These are phyloP conservation scores for Podochytrium sp. DNA, from an alignment of 192 early-diverging fungal species.

Conservation along the genomic window DNA sequence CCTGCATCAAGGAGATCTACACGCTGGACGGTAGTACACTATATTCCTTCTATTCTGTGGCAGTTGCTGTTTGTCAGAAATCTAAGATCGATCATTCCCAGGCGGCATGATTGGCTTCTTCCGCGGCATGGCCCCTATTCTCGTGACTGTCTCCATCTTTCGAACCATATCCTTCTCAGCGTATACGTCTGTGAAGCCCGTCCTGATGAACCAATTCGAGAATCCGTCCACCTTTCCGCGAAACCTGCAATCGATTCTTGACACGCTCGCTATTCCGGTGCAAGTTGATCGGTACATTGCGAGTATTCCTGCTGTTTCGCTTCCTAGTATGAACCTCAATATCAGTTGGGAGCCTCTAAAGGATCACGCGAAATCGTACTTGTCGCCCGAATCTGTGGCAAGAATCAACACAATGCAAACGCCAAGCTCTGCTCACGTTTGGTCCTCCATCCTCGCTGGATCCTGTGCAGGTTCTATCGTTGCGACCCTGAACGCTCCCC, in stretches of 20 bases:
- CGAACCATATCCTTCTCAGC: conserved; percentile 91
- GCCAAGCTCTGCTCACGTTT: background rate
- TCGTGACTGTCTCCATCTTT: conserved; percentile 81
- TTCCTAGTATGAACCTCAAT: background rate
- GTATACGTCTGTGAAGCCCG: conserved; percentile 74
- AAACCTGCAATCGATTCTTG: background rate
- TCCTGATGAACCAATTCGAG: conserved; percentile 36
- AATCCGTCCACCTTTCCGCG: background rate
- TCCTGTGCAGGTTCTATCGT: conserved; percentile 45
- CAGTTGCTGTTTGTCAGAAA: no score
- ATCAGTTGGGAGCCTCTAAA: background rate
- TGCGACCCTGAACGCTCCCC: conserved; percentile 51
- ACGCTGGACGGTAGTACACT: conserved; percentile 65
- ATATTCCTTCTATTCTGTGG: background rate
- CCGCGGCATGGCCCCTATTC: conserved; percentile 80
- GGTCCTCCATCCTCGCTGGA: conserved; percentile 35
- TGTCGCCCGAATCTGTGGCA: background rate
- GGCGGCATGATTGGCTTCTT: conserved; percentile 82
- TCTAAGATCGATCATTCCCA: no score
- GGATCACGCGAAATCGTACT: background rate
- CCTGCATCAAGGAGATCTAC: conserved; percentile 78
- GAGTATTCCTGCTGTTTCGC: no score
- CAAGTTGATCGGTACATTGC: no score
- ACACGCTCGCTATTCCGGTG: background rate
- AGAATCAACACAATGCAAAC: conserved; percentile 3